A percentile compares a stretch with the other conserved stretches of the same genome.
phyloP scores from a whole-genome alignment of 331 rosid species.

The Cydonia oblonga region DNA sequence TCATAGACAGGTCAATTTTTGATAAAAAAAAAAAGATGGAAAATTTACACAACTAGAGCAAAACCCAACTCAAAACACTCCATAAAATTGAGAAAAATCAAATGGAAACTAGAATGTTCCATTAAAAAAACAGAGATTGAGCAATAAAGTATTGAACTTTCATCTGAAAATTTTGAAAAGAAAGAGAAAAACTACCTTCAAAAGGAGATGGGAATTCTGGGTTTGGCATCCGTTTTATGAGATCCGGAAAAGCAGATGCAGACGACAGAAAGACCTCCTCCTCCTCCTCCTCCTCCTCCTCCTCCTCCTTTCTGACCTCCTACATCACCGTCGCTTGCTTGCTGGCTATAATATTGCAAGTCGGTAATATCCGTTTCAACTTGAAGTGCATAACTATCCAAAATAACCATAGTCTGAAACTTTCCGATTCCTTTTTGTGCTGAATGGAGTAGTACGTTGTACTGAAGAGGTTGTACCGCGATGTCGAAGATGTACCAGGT shows the following conservation, averaged over 20 bases:
- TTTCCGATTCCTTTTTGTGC: not conserved
- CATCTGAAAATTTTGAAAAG: not conserved
- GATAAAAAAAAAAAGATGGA: not conserved
- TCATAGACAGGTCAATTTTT: not conserved
- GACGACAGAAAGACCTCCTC: not conserved
- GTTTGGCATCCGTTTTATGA: not conserved
- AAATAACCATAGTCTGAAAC: not conserved
- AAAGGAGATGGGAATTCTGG: constrained; percentile 4
- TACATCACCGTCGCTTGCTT: constrained; percentile 3
- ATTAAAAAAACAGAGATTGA: not conserved
- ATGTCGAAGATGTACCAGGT: not conserved
- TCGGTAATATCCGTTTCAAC: constrained; percentile 1
- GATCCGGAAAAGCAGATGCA: constrained; percentile 4
- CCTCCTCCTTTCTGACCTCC: constrained; percentile 3
- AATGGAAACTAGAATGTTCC: not conserved
- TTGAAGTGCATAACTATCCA: not conserved
- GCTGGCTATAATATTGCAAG: not conserved
- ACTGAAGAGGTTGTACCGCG: not conserved
- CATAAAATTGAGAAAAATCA: not conserved
- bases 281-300: not conserved
- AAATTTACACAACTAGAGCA: not conserved
- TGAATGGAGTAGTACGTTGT: not conserved
- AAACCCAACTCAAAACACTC: constrained; percentile 2
- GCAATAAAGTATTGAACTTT: not conserved
- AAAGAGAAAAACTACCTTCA: not conserved